Evolutionary conservation across 768 basidiomycete species (phyloP), one percentile per base, ranked within the genome.

Genomic region (Russula foetens): DNA sequence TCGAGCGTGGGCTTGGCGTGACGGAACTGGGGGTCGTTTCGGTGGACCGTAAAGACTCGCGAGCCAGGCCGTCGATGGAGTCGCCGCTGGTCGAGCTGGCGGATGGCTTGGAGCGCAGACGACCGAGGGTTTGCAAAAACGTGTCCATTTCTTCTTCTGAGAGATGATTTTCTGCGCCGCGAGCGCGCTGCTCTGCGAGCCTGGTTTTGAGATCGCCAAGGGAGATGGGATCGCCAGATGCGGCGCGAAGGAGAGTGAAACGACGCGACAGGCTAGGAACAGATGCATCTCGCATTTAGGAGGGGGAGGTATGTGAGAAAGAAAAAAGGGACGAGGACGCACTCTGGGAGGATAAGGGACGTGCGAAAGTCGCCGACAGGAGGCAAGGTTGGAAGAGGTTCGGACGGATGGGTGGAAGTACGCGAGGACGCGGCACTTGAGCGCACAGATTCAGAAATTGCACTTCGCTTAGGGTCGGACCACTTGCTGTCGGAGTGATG

Each of bases 301-400:
- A 31, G 14, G 19, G 35, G 24, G 12, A 8, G 24, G 23, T 29
- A 61, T 19, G 28, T 7, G 50, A 56, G 63, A 59, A 66, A 52
- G 67, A 67, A 43, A 39, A 35, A 51, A 46, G 60, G 29, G 55
- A 15, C 44, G 49, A 51, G 63, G 44, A 77, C 88, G 76, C 74
- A 93, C 91, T 87, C 88, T 71, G 89, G 89, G 51, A 93, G 74
- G 67, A 93, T 91, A 69, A 87, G 80, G 61, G 90, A 91, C 31
- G 91, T 90, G 68, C 91, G 86, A 76, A 93, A 93, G 73, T 90
- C 84, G 75, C 81, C 83, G 46, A 78, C 75, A 9, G 86, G 80
- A 55, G 88, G 85, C 19, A 92, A 77, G 64, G 80, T 77, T 51
- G 81, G 82, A 2, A 84, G 74, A 50, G 70, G 64, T 47, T 75